Percentiles rank a stretch among this genome's conserved stretches.
Conservation (phyloP, 257 asterid genomes). For the Nicotiana paniculata region DNA sequence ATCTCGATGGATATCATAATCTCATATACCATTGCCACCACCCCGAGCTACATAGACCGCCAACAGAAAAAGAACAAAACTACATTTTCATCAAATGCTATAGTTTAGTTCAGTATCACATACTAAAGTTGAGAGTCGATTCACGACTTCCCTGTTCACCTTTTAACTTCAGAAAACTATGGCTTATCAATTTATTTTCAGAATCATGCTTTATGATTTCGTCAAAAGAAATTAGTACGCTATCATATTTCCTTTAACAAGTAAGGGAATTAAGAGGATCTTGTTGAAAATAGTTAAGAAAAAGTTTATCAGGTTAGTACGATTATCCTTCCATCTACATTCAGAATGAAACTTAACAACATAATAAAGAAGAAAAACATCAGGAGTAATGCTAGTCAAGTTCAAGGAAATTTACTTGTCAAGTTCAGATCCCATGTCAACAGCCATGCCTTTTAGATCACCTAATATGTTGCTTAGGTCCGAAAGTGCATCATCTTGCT, state of each 20-base stretch:
- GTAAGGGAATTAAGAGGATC: too few relatives aligned
- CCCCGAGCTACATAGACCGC: too few relatives aligned
- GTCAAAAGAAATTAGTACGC: background rate
- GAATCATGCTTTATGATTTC: background rate
- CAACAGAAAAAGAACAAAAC: too few relatives aligned
- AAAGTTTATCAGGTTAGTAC: background rate
- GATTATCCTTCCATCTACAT: background rate
- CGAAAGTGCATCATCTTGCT: constrained; percentile 76
- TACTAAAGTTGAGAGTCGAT: background rate
- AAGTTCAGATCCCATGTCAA: constrained; percentile 77
- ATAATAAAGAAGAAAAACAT: background rate
- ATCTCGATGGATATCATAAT: too few relatives aligned
- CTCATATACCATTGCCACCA: too few relatives aligned
- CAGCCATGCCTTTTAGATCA: constrained; percentile 88
- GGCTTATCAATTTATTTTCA: background rate
- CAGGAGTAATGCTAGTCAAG: background rate
- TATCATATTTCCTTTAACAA: background rate
- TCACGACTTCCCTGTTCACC: background rate
- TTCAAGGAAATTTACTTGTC: constrained; percentile 31
- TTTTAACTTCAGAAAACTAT: background rate
- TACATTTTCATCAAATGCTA: background rate
- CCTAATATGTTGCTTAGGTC: constrained; percentile 74
- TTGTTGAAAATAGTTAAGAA: background rate
- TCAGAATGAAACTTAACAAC: background rate
- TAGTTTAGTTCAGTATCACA: background rate